Conservation (phyloP, 106 monocot species). For the Narthecium ossifragum region DNA sequence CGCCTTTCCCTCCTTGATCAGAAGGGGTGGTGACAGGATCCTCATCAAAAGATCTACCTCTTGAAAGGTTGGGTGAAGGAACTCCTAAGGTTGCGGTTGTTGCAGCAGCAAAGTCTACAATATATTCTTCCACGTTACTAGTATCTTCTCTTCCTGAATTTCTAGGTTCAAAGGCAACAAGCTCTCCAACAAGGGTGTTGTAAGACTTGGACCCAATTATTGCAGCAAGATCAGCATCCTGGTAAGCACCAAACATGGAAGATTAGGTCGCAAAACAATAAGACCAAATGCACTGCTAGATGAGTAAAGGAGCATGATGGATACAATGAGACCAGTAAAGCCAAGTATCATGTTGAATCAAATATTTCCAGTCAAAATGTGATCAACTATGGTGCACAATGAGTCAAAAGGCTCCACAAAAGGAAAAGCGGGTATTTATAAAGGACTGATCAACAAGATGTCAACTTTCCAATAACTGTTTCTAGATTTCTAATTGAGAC, state of each 20-base stretch:
- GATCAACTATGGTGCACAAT: too few relatives aligned
- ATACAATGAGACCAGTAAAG: too few relatives aligned
- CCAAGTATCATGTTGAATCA: too few relatives aligned
- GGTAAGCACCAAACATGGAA: slow-evolving; percentile 18
- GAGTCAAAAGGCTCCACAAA: too few relatives aligned
- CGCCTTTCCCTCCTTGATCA: slow-evolving; percentile 53
- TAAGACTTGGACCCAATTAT: slow-evolving; percentile 89
- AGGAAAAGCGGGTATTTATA: too few relatives aligned
- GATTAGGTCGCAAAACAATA: too few relatives aligned
- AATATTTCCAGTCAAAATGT: too few relatives aligned
- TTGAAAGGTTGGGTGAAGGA: slow-evolving; percentile 70
- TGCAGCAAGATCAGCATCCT: slow-evolving; percentile 73
- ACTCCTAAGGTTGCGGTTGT: slow-evolving; percentile 79
- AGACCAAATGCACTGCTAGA: too few relatives aligned
- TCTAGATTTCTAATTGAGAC: too few relatives aligned
- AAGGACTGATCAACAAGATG: too few relatives aligned
- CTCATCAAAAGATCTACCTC: slow-evolving; percentile 70
- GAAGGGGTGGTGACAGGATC: slow-evolving; percentile 9
- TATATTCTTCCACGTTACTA: slow-evolving; percentile 36
- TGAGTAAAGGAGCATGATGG: too few relatives aligned
- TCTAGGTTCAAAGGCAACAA: slow-evolving; percentile 56
- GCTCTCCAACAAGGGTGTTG: slow-evolving; percentile 81
- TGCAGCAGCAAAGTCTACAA: slow-evolving; percentile 89
- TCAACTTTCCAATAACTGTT: too few relatives aligned
- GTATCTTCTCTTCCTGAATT: slow-evolving; percentile 18